phyloP scores from a whole-genome alignment of 2,329 filamentous ascomycete species.

The Aspergillus hiratsukae region DNA sequence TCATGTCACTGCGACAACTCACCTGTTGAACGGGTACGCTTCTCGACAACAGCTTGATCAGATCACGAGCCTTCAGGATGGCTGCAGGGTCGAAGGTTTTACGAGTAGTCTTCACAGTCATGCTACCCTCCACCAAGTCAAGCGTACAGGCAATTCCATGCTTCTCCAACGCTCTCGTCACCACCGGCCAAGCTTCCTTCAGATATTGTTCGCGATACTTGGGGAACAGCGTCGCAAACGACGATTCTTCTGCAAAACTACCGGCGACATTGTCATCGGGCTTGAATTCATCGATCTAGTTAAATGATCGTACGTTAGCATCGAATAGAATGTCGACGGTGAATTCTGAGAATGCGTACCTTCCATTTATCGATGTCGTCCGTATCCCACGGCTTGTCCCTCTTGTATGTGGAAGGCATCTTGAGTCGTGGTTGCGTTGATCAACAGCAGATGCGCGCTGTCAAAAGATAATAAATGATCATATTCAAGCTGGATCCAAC shows the following conservation, averaged over 20 bases:
- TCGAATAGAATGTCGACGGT: constrained; percentile 1
- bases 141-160: constrained; percentile 84
- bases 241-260: constrained; percentile 87
- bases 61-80: constrained; percentile 87
- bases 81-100: constrained; percentile 89
- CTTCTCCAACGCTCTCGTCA: constrained; percentile 84
- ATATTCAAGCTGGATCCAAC: constrained; percentile 4
- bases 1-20: neutral
- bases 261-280: constrained; percentile 80
- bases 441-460: constrained; percentile 3
- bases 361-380: constrained; percentile 98
- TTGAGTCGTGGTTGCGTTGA: constrained; percentile 15
- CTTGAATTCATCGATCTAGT: constrained; percentile 72
- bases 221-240: constrained; percentile 78
- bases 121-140: constrained; percentile 90
- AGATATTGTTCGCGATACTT: constrained; percentile 96
- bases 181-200: constrained; percentile 85
- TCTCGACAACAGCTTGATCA: constrained; percentile 87
- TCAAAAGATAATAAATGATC: neutral
- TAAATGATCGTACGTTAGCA: constrained; percentile 2
- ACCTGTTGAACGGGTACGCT: constrained; percentile 84
- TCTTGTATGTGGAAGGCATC: constrained; percentile 87
- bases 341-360: constrained; percentile 37
- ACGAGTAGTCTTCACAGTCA: constrained; percentile 92
- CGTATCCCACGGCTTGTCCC: constrained; percentile 91